Evolutionary conservation across 1,284 basidiomycete genomes (phyloP), one percentile per base, ranked within the genome.

Genomic region (Amylostereum chailletii): DNA sequence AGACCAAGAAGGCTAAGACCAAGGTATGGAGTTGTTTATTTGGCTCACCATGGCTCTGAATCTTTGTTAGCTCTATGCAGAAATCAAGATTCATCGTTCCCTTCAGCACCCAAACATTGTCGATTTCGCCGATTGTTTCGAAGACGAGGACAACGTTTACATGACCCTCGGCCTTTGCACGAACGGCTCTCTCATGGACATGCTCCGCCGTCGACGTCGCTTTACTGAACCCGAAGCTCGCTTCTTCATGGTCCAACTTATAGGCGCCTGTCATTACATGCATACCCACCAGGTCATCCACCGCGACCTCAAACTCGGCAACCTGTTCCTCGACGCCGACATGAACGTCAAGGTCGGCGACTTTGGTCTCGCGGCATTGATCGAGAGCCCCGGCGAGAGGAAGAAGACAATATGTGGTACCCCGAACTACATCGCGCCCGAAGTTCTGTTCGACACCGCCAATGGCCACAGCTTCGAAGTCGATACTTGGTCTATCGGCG

Each of bases 401-500:
- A 97, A 98, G 76, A 97, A 96, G 81, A 99, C 95, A 0, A 95
- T 98, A 45, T 98, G 95, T 60, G 96, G 95, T 4, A 99, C 95
- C 1, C 96, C 95, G 1, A 98, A 99, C 65, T 98, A 99, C 66
- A 98, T 99, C 57, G 96, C 96, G 0, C 96, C 95, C 0, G 95
- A 99, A 65, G 94, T 99, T 34, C 71, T 99, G 53, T 98, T 97
- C 65, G 94, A 97, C 65, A 91, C 89, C 41, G 90, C 86, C 30
- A 94, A 94, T 58, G 94, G 95, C 0, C 95, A 99, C 68, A 94
- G 90, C 63, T 99, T 97, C 61, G 95, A 98, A 69, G 95, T 98
- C 34, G 95, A 99, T 63, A 89, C 94, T 6, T 99, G 95, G 96
- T 93, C 90, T 4, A 88, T 96, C 47, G 96, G 95, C 8, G 95